Evolutionary conservation across 306 rosid species (phyloP), one percentile per base, ranked within the genome.

Genomic region (Medicago lupulina): DNA sequence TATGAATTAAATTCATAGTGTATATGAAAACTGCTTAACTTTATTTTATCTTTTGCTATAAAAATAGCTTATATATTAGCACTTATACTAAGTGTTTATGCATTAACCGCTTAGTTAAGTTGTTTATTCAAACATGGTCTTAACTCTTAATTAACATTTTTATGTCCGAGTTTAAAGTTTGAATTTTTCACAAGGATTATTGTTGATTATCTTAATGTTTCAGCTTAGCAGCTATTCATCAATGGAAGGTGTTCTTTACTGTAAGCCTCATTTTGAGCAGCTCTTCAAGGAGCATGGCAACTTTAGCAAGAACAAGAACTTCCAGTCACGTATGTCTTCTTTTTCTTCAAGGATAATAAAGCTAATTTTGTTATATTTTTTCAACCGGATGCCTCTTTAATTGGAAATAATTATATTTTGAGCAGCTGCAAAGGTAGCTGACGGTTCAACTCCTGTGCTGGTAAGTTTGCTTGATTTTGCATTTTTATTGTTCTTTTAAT

Each of bases 181-280:
- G 43, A 61, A 14, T 2, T 61, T 76, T 28, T 61, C n/a, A 9
- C 55, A 13, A 34, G 10, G 43, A 17, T 31, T 69, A 16, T 31
- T 61, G 43, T 75, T 80, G 47, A 51, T 51, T 69, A 25, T 50
- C 50, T 61, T 76, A 59, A 12, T 82, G 64, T 76, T 85, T 82
- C 90, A 94, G 98, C 85, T 94, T 76, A 94, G 98, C 87, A 91
- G 76, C 87, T 94, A 91, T 80, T 94, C 95, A 59, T 94, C 98
- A 68, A 91, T 94, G 96, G 98, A 94, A 82, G 98, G 98, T 71
- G 92, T 93, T 75, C 85, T 93, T 38, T 91, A 93, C 75, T 93
- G 97, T 62, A 93, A 91, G 85, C 97, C 97, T 81, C 98, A 93
- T 77, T 93, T 88, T 68, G 98, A 93, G 86, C 98, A 91, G 87